Percentiles rank a stretch among this genome's conserved stretches.
phyloP scores from a whole-genome alignment of 495 filamentous ascomycete species.

The Talaromyces stipitatus region DNA sequence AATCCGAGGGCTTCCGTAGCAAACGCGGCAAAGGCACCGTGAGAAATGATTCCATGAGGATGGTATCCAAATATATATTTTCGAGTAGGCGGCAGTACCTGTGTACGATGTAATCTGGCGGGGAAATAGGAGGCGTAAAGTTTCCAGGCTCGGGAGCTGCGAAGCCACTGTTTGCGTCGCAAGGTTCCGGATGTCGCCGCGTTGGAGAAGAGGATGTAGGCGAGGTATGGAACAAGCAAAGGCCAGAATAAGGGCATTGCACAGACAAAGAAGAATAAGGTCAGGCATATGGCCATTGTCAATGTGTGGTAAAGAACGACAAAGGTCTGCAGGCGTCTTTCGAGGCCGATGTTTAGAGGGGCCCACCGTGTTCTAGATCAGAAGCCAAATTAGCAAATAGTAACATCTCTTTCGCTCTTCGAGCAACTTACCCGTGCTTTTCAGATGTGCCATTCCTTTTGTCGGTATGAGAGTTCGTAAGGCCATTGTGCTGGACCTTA shows the following conservation, averaged over 20 bases:
- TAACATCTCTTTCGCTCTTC: not conserved
- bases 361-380: slow-evolving; percentile 68
- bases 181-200: slow-evolving; percentile 66
- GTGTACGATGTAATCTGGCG: slow-evolving; percentile 74
- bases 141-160: slow-evolving; percentile 72
- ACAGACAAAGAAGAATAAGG: slow-evolving; percentile 86
- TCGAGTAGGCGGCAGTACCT: slow-evolving; percentile 63
- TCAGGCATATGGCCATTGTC: slow-evolving; percentile 63
- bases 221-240: slow-evolving; percentile 78
- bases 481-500: not conserved
- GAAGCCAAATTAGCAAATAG: not conserved
- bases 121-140: slow-evolving; percentile 93
- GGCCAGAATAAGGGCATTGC: slow-evolving; percentile 90
- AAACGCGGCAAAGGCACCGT: slow-evolving; percentile 90
- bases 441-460: not conserved
- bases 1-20: slow-evolving; percentile 88
- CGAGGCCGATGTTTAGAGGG: slow-evolving; percentile 77
- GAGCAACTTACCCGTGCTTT: not conserved
- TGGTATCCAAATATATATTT: slow-evolving; percentile 99
- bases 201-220: slow-evolving; percentile 73
- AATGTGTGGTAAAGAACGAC: slow-evolving; percentile 82
- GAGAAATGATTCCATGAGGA: slow-evolving; percentile 92
- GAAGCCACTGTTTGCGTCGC: slow-evolving; percentile 63
- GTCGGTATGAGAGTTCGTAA: not conserved
- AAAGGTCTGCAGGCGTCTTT: slow-evolving; percentile 79